Percentiles rank a stretch among this genome's conserved stretches.
Conservation (phyloP, 2,329 filamentous ascomycete genomes). For the Neurospora crassa region DNA sequence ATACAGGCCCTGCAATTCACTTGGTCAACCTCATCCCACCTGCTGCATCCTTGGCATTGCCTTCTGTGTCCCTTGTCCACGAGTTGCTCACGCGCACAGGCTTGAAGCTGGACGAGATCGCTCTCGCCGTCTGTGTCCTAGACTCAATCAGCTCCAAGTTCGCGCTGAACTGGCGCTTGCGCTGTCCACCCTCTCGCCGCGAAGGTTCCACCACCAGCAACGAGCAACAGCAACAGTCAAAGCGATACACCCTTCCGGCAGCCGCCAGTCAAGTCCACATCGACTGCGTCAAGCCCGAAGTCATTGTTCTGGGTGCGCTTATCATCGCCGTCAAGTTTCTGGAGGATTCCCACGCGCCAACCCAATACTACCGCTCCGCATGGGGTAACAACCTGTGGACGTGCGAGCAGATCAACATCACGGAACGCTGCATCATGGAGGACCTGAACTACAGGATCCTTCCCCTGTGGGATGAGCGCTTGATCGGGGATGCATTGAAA, state of each 20-base stretch:
- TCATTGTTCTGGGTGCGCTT: conserved; percentile 53
- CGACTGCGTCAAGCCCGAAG: conserved; percentile 50
- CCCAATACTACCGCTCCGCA: conserved; percentile 39
- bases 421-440: conserved; percentile 55
- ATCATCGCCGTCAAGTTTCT: conserved; percentile 58
- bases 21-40: conserved; percentile 57
- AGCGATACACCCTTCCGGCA: conserved; percentile 17
- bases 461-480: conserved; percentile 46
- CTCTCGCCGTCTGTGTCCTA: conserved; percentile 56
- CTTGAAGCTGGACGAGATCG: conserved; percentile 51
- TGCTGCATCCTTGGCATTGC: conserved; percentile 47
- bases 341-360: conserved; percentile 47
- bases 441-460: conserved; percentile 54
- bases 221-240: conserved; percentile 21
- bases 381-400: conserved; percentile 52
- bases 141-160: conserved; percentile 56
- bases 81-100: conserved; percentile 48
- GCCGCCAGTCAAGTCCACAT: conserved; percentile 37
- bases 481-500: conserved; percentile 48
- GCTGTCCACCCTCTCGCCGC: conserved; percentile 39
- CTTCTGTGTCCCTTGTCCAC: conserved; percentile 51
- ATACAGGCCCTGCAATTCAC: conserved; percentile 52
- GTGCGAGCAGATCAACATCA: conserved; percentile 51
- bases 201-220: conserved; percentile 15
- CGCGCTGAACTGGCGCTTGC: conserved; percentile 51